Base-by-base conservation (phyloP, 2,329 filamentous ascomycete species). In the Coniochaeta ligniaria region DNA sequence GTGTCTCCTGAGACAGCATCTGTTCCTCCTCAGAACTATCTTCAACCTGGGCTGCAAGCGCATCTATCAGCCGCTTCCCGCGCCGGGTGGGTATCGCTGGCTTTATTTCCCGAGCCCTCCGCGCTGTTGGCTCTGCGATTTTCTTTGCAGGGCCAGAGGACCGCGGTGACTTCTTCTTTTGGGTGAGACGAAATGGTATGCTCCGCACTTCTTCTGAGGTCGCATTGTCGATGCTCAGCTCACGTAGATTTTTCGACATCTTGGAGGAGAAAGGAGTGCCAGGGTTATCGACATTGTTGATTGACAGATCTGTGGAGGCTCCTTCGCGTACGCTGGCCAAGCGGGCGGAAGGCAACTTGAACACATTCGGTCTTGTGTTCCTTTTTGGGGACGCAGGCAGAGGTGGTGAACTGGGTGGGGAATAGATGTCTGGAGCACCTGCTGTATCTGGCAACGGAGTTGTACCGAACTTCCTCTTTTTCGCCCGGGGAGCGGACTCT, bases 41-140 rank as follows among this genome's bases (percentile, higher is more conserved):
- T 16, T 72, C 70, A 36, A 68, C 73, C 63, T 79, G 78, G 1
- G 73, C 75, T 7, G 71, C 73, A 22, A 80, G 65, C 0, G 75
- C 68, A 66, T 80, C 78, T 35, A 80, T 80, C 45, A 80, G 63
- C 22, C 78, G 74, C 56, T 65, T 65, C 43, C 66, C 67, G 41
- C 66, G 64, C 17, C 62, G 61, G 20, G 41, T 59, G 6, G 57
- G 54, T 26, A 50, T 52, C 12, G 41, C n/a, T 26, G 63, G 28
- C 6, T 17, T 11, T 22, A 59, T 28, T 2, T 35, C 11, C 11
- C 31, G 41, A 8, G 59, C n/a, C 6, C 2, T 38, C 24, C 59
- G 50, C 35, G 45, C 20, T 43, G 36, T n/a, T 60, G 47, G 35
- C 57, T 60, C 28, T 63, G 64, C 28, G 35, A 58, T 8, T 26